phyloP scores from a whole-genome alignment of 2,329 filamentous ascomycete genomes.

The Scedosporium dehoogii region DNA sequence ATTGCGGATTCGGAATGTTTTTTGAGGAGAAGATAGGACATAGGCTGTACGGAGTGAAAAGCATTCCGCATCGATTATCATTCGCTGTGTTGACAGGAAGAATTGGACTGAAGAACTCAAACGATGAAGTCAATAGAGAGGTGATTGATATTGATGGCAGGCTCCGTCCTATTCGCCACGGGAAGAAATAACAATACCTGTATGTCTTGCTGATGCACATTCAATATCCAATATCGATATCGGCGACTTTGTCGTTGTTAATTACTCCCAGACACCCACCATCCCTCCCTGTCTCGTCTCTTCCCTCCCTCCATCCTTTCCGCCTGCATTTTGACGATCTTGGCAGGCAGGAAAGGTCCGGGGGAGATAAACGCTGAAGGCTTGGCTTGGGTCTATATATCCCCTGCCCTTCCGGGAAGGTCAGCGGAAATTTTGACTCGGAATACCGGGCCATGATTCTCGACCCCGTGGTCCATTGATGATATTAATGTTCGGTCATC shows the following conservation, averaged over 20 bases:
- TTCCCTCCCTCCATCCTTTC: not conserved
- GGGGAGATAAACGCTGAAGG: not conserved
- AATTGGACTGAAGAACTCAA: too few species aligned
- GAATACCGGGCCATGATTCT: not conserved
- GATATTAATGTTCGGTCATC: too few species aligned
- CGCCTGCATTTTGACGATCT: not conserved
- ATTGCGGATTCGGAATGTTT: too few species aligned
- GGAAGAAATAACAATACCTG: not conserved
- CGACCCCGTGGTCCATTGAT: not conserved
- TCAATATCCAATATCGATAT: not conserved
- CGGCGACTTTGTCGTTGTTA: not conserved
- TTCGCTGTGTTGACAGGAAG: too few species aligned
- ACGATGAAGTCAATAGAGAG: too few species aligned
- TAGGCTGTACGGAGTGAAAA: too few species aligned
- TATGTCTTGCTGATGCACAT: not conserved
- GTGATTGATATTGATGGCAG: too few species aligned
- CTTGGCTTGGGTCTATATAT: not conserved
- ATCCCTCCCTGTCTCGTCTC: not conserved
- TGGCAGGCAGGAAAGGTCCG: not conserved
- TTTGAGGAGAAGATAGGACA: too few species aligned
- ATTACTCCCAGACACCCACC: not conserved
- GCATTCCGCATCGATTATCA: too few species aligned
- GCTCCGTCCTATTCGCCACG: too few species aligned
- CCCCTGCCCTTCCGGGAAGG: not conserved
- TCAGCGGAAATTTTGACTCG: not conserved